A percentile compares a stretch with the other conserved stretches of the same genome.
Evolutionary conservation across 768 basidiomycete genomes (phyloP).

Genomic region (Leccinum disarticulatum): DNA sequence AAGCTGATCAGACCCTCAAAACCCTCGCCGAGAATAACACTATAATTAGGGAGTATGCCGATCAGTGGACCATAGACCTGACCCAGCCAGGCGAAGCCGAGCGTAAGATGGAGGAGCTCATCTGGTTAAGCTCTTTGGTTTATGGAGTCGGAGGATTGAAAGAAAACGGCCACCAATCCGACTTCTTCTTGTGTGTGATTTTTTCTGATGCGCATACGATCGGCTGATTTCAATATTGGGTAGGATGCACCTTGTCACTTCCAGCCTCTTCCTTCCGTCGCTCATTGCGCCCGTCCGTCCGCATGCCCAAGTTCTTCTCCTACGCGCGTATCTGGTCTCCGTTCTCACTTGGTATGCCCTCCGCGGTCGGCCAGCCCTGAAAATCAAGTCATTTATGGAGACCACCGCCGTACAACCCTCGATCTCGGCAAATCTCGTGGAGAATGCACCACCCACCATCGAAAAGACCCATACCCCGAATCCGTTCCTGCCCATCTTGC

Average conservation of each 20-base stretch:
- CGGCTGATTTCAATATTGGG: background rate
- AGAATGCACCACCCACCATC: conserved; percentile 5
- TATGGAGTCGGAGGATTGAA: conserved; percentile 60
- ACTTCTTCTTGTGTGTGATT: conserved; percentile 51
- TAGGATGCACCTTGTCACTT: conserved; percentile 33
- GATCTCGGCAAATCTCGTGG: background rate
- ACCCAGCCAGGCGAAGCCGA: conserved; percentile 38
- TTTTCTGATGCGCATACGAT: background rate
- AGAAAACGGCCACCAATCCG: conserved; percentile 40
- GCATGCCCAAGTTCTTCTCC: conserved; percentile 23
- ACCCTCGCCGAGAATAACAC: background rate
- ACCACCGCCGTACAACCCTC: conserved; percentile 23
- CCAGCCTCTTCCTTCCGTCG: conserved; percentile 31
- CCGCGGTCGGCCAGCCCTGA: conserved; percentile 30
- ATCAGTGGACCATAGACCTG: conserved; percentile 44
- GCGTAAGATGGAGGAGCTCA: conserved; percentile 63
- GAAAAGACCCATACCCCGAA: conserved; percentile 32
- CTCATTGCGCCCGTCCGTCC: conserved; percentile 17
- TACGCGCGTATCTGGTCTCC: conserved; percentile 30
- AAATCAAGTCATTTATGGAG: conserved; percentile 34
- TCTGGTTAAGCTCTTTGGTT: conserved; percentile 53
- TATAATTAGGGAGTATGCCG: conserved; percentile 23
- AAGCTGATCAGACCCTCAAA: conserved; percentile 25
- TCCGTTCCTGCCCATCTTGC: conserved; percentile 40
- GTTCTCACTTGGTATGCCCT: conserved; percentile 31